Conservation (phyloP, 768 basidiomycete genomes). For the Phallus indusiatus region DNA sequence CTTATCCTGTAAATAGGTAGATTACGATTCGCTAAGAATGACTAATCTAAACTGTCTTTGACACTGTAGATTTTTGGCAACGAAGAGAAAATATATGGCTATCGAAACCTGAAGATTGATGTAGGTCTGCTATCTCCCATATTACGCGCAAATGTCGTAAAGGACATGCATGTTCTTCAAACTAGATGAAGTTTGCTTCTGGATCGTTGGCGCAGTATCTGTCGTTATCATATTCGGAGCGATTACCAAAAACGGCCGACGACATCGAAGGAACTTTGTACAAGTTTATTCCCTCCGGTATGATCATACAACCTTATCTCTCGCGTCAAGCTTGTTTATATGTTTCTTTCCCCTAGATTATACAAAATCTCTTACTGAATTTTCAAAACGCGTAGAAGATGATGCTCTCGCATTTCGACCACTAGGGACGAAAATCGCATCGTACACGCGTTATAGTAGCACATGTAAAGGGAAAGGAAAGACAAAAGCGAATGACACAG, state of each 20-base stretch:
- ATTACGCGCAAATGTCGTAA: neutral
- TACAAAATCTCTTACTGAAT: conserved; percentile 54
- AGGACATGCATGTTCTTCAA: neutral
- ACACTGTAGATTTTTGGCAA: conserved; percentile 80
- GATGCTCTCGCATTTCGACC: conserved; percentile 78
- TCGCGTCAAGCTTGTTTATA: neutral
- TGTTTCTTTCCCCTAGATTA: conserved; percentile 42
- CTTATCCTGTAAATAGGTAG: conserved; percentile 66
- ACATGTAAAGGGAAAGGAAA: conserved; percentile 45
- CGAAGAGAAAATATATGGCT: conserved; percentile 94
- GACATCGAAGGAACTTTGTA: conserved; percentile 74
- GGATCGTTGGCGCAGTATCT: conserved; percentile 78
- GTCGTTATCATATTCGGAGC: conserved; percentile 53
- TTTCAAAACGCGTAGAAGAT: conserved; percentile 58
- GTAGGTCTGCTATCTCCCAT: conserved; percentile 34
- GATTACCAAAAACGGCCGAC: conserved; percentile 65
- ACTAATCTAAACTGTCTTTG: neutral
- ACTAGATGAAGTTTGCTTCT: conserved; percentile 76
- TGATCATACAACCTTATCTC: conserved; percentile 8
- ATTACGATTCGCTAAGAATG: neutral
- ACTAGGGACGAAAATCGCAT: conserved; percentile 61
- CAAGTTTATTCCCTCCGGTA: conserved; percentile 70
- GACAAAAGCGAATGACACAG: conserved; percentile 20
- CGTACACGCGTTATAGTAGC: conserved; percentile 56
- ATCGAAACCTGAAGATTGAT: conserved; percentile 73